phyloP scores from a whole-genome alignment of 2,329 filamentous ascomycete species.

The Diaporthe sp. region DNA sequence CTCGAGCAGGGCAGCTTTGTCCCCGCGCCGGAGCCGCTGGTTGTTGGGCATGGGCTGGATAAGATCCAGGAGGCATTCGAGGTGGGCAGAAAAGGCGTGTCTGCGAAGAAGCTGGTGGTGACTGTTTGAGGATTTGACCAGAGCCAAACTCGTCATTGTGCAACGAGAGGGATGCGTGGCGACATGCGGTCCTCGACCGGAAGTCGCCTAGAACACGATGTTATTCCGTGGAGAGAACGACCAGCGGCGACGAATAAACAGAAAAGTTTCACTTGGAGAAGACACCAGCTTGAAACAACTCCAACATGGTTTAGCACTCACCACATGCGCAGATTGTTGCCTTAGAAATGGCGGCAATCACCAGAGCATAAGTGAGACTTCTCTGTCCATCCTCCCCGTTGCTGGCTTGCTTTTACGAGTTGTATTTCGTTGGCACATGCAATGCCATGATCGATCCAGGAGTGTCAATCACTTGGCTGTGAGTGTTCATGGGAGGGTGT shows the following conservation, averaged over 20 bases:
- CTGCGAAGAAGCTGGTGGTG: slow-evolving; percentile 51
- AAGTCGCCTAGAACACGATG: too few species aligned
- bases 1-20: slow-evolving; percentile 40
- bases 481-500: too few species aligned
- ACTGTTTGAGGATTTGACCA: neutral
- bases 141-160: neutral
- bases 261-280: too few species aligned
- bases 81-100: slow-evolving; percentile 44
- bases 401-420: too few species aligned
- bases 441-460: neutral
- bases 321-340: neutral
- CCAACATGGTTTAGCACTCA: neutral
- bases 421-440: neutral
- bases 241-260: too few species aligned
- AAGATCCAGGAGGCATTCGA: slow-evolving; percentile 43
- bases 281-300: neutral
- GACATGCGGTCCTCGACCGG: too few species aligned
- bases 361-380: neutral
- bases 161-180: neutral
- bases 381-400: neutral
- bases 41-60: slow-evolving; percentile 44
- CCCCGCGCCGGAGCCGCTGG: slow-evolving; percentile 39
- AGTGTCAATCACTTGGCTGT: neutral
- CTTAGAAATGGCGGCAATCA: neutral
- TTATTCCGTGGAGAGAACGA: too few species aligned